Percentiles rank a stretch among this genome's conserved stretches.
phyloP scores from a whole-genome alignment of 129 eudicot species.

The Flaveria trinervia region DNA sequence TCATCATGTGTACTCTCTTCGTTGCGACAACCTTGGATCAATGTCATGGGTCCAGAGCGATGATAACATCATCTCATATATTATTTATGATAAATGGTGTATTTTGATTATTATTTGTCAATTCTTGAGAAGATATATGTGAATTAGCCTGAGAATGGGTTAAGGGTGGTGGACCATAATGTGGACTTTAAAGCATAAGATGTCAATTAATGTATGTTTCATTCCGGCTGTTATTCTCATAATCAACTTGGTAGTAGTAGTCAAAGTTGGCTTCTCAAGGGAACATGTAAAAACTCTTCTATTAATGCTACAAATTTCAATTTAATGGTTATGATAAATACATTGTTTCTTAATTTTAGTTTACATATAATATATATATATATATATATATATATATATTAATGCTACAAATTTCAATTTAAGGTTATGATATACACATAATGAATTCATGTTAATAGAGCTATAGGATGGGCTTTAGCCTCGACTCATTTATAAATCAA shows the following conservation, averaged over 20 bases:
- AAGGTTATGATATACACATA: no score
- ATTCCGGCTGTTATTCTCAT: neutral
- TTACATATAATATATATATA: no score
- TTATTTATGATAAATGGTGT: neutral
- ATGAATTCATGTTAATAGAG: no score
- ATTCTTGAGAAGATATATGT: neutral
- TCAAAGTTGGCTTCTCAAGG: neutral
- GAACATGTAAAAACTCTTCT: no score
- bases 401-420: no score
- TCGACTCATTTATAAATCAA: no score
- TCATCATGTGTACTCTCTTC: neutral
- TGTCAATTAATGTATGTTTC: neutral
- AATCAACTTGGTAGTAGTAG: neutral
- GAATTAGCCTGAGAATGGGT: neutral
- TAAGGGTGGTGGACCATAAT: slow-evolving; percentile 16
- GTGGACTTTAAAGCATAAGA: slow-evolving; percentile 6
- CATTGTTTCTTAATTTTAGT: no score
- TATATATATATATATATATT: no score
- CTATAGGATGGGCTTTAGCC: no score
- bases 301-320: no score
- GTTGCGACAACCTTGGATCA: neutral
- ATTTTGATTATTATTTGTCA: neutral
- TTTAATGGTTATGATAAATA: no score
- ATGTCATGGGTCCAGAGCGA: neutral
- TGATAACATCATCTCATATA: neutral